phyloP scores from a whole-genome alignment of 148 eudicot species.

The Chenopodium album region DNA sequence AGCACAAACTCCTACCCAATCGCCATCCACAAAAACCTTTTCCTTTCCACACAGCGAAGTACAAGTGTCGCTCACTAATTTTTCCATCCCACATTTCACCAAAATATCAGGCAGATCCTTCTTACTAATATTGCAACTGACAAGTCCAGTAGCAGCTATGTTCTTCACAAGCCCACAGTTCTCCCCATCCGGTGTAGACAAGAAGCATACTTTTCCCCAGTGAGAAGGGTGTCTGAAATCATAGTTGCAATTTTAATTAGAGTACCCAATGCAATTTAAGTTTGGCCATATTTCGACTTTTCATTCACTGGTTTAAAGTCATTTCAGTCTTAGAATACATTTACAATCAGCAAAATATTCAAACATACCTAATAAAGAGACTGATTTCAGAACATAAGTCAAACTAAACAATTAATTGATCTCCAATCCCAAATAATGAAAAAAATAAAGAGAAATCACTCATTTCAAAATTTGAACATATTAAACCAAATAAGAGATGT shows the following conservation, averaged over 20 bases:
- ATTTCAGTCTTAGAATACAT: too few species aligned
- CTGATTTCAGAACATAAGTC: not conserved
- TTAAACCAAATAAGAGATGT: not conserved
- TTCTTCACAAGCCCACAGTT: slow-evolving; percentile 95
- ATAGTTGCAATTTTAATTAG: not conserved
- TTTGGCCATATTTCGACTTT: too few species aligned
- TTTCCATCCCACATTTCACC: slow-evolving; percentile 64
- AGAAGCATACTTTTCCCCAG: slow-evolving; percentile 88
- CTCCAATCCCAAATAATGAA: not conserved
- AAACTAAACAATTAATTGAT: not conserved
- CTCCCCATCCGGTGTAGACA: slow-evolving; percentile 94
- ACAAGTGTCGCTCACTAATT: slow-evolving; percentile 52
- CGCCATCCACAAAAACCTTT: slow-evolving; percentile 77
- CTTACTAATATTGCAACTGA: slow-evolving; percentile 51
- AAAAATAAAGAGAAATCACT: not conserved
- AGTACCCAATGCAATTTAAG: too few species aligned
- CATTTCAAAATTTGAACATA: not conserved
- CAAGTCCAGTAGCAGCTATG: slow-evolving; percentile 78
- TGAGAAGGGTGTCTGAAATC: slow-evolving; percentile 88
- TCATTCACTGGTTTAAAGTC: too few species aligned
- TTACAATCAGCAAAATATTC: too few species aligned
- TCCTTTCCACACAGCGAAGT: slow-evolving; percentile 51
- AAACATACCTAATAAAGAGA: not conserved
- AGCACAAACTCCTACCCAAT: slow-evolving; percentile 74
- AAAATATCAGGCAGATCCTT: slow-evolving; percentile 40